Evolutionary conservation across 2,329 filamentous ascomycete species (phyloP).

Genomic region (Cordyceps farinosa): DNA sequence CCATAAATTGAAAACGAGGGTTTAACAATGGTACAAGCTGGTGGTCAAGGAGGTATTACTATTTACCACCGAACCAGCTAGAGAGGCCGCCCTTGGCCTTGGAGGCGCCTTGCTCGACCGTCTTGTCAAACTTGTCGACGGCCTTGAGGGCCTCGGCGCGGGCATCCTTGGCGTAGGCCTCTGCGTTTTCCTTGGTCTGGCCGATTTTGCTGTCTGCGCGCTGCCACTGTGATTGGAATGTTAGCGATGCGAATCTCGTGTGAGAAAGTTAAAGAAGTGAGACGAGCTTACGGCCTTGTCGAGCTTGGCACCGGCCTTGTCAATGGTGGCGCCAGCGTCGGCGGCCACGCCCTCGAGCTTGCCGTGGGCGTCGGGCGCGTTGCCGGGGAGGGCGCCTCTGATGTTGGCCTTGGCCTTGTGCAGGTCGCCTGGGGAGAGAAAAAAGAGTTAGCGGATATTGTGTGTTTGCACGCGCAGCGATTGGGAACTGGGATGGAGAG

Average conservation of each 20-base stretch:
- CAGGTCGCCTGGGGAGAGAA: slow-evolving; percentile 63
- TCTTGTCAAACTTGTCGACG: slow-evolving; percentile 78
- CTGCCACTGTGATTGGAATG: slow-evolving; percentile 30
- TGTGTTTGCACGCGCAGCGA: not conserved
- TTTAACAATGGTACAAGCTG: not conserved
- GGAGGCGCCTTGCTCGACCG: slow-evolving; percentile 70
- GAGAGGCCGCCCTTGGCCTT: slow-evolving; percentile 83
- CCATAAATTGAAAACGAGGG: not conserved
- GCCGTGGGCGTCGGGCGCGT: slow-evolving; percentile 55
- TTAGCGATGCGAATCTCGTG: not conserved
- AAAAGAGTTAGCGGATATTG: not conserved
- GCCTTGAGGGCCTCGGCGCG: slow-evolving; percentile 65
- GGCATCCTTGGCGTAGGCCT: slow-evolving; percentile 59
- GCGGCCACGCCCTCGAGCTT: slow-evolving; percentile 49
- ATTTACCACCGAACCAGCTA: slow-evolving; percentile 72
- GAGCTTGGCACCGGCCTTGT: slow-evolving; percentile 56
- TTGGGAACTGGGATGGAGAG: not conserved
- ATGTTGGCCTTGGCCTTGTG: slow-evolving; percentile 64
- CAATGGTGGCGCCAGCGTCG: slow-evolving; percentile 58
- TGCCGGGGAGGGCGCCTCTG: slow-evolving; percentile 62
- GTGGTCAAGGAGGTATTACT: slow-evolving; percentile 23
- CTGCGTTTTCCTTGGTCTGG: slow-evolving; percentile 58
- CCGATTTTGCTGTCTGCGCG: slow-evolving; percentile 61
- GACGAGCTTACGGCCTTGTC: slow-evolving; percentile 61
- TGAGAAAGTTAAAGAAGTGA: not conserved